phyloP scores from a whole-genome alignment of 306 rosid genomes.

The Oxytropis ochrocephala region DNA sequence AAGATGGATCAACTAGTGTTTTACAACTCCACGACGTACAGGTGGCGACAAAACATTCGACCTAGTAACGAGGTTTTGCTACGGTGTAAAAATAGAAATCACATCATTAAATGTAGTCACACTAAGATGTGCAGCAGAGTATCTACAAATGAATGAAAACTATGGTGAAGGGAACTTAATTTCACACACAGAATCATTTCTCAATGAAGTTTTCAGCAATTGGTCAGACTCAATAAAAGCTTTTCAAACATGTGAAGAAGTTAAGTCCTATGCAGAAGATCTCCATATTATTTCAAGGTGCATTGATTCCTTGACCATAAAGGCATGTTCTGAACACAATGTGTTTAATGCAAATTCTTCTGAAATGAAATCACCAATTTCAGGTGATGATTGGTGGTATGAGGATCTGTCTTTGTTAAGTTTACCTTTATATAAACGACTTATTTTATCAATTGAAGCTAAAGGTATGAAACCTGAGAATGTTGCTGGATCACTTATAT shows the following conservation, averaged over 20 bases:
- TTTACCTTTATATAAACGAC: slow-evolving; percentile 47
- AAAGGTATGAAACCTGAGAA: slow-evolving; percentile 68
- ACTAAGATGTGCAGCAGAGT: slow-evolving; percentile 80
- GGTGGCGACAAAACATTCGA: slow-evolving; percentile 77
- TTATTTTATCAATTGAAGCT: slow-evolving; percentile 53
- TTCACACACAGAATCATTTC: slow-evolving; percentile 45
- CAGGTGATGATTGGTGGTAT: slow-evolving; percentile 65
- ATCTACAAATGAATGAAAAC: slow-evolving; percentile 67
- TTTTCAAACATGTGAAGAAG: slow-evolving; percentile 66
- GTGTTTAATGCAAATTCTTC: slow-evolving; percentile 43
- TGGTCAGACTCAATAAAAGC: slow-evolving; percentile 68
- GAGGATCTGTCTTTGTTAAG: slow-evolving; percentile 67
- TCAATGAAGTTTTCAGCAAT: slow-evolving; percentile 50
- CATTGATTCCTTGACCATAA: slow-evolving; percentile 72
- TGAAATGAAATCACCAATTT: slow-evolving; percentile 25
- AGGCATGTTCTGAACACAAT: slow-evolving; percentile 54
- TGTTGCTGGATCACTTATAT: slow-evolving; percentile 47
- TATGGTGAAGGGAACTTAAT: slow-evolving; percentile 65
- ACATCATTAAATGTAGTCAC: slow-evolving; percentile 55
- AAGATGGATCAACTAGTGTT: slow-evolving; percentile 41
- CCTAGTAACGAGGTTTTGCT: slow-evolving; percentile 63
- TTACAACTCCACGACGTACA: slow-evolving; percentile 63
- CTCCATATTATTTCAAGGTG: slow-evolving; percentile 70
- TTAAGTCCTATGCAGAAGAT: slow-evolving; percentile 55
- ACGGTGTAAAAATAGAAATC: slow-evolving; percentile 58